Conservation (phyloP, 2,329 filamentous ascomycete species). For the Fusarium siculi region DNA sequence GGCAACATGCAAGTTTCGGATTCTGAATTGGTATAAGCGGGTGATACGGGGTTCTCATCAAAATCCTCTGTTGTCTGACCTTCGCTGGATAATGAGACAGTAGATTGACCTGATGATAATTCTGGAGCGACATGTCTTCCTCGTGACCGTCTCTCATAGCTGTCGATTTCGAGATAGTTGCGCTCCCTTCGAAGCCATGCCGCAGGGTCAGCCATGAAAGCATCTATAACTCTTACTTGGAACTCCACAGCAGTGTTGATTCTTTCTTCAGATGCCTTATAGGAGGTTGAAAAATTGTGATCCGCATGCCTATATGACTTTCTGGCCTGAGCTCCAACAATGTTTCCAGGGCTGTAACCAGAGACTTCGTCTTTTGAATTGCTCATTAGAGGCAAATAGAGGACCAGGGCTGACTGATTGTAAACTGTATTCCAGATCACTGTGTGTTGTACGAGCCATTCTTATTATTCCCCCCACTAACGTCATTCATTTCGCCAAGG, state of each 20-base stretch:
- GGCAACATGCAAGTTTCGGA: not conserved
- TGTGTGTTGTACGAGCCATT: too few species aligned
- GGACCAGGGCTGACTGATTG: not conserved
- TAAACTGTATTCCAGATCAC: not conserved
- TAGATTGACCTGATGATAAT: not conserved
- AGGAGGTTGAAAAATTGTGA: not conserved
- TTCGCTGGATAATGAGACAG: not conserved
- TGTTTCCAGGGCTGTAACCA: not conserved
- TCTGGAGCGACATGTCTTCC: not conserved
- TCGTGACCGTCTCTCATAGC: not conserved
- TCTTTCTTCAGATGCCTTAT: not conserved
- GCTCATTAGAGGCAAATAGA: not conserved
- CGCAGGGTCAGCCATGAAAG: not conserved
- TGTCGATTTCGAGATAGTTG: not conserved
- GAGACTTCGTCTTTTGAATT: not conserved
- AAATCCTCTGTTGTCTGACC: not conserved
- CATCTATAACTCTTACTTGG: not conserved
- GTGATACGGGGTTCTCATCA: not conserved
- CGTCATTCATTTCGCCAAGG: too few species aligned
- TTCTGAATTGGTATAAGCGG: not conserved
- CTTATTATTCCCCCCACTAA: too few species aligned
- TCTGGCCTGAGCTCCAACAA: too few species aligned
- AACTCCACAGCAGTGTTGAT: not conserved
- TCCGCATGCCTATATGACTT: not conserved
- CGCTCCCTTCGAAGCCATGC: not conserved